Percentiles rank a stretch among this genome's conserved stretches.
Evolutionary conservation across 495 filamentous ascomycete species (phyloP).

Genomic region (Neurospora sp.): DNA sequence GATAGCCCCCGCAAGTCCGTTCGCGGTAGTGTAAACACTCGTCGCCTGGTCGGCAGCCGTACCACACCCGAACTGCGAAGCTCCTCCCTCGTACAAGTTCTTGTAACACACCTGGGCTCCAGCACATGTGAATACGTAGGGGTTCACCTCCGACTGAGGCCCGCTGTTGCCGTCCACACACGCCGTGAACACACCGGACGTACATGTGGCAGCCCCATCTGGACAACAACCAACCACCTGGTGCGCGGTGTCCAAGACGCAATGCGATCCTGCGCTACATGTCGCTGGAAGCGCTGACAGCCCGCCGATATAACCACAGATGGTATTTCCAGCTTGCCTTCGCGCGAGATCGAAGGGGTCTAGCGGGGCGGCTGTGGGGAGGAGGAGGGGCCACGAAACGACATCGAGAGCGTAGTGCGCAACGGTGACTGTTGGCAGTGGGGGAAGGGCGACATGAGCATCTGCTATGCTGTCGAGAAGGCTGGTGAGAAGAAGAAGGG

Average conservation of each 20-base stretch:
- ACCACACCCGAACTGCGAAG: slow-evolving; percentile 39
- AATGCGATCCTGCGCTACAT: slow-evolving; percentile 39
- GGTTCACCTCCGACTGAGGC: slow-evolving; percentile 38
- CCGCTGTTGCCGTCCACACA: slow-evolving; percentile 38
- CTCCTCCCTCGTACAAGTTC: slow-evolving; percentile 39
- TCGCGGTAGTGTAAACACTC: slow-evolving; percentile 30
- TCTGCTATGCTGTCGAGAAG: slow-evolving; percentile 19
- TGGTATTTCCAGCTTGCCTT: slow-evolving; percentile 31
- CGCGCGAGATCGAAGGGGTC: slow-evolving; percentile 24
- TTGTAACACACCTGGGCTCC: slow-evolving; percentile 34
- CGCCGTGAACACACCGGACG: slow-evolving; percentile 37
- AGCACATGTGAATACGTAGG: slow-evolving; percentile 38
- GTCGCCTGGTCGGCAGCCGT: slow-evolving; percentile 33
- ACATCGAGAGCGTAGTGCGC: slow-evolving; percentile 31
- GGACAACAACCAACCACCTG: slow-evolving; percentile 41
- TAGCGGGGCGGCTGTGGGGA: slow-evolving; percentile 29
- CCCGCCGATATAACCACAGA: slow-evolving; percentile 40
- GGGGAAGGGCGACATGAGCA: slow-evolving; percentile 26
- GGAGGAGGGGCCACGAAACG: slow-evolving; percentile 27
- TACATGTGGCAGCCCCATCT: slow-evolving; percentile 32
- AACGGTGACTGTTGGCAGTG: slow-evolving; percentile 27
- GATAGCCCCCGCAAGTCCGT: slow-evolving; percentile 22
- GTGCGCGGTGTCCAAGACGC: slow-evolving; percentile 34
- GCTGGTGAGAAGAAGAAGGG: slow-evolving; percentile 29
- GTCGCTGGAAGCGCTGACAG: slow-evolving; percentile 34